A percentile compares a stretch with the other conserved stretches of the same genome.
Conservation (phyloP, 805 yeast species). For the Grigorovia jiainica region DNA sequence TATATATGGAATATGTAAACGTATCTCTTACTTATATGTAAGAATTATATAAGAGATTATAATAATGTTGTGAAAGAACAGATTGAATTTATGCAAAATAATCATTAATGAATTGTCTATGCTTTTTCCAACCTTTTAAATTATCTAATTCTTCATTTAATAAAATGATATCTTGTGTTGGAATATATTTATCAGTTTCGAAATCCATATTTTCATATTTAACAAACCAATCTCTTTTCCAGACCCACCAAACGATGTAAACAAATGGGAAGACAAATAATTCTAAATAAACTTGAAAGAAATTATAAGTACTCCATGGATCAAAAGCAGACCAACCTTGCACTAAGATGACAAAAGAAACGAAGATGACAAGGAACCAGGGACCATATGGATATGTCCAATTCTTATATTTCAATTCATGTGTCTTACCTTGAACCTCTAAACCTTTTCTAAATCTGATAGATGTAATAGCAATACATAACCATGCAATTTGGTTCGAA, state of each 20-base stretch:
- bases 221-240: conserved; percentile 35
- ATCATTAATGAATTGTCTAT: conserved; percentile 23
- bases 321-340: conserved; percentile 46
- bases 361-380: conserved; percentile 36
- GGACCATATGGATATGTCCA: conserved; percentile 49
- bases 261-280: conserved; percentile 38
- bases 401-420: conserved; percentile 35
- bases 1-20: too few relatives aligned
- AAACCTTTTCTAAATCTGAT: conserved; percentile 41
- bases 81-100: conserved; percentile 11
- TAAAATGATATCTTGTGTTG: conserved; percentile 39
- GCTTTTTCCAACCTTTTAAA: conserved; percentile 37
- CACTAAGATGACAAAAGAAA: conserved; percentile 36
- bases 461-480: conserved; percentile 39
- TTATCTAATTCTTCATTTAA: conserved; percentile 31
- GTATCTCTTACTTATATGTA: too few relatives aligned
- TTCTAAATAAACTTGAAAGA: conserved; percentile 40
- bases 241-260: conserved; percentile 35
- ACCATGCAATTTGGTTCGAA: conserved; percentile 44
- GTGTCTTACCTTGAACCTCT: conserved; percentile 33
- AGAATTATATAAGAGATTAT: too few relatives aligned
- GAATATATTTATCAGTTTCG: conserved; percentile 41
- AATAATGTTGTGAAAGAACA: too few relatives aligned
- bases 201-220: conserved; percentile 42
- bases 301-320: conserved; percentile 35